phyloP scores from a whole-genome alignment of 1,139 yeast species.

The Ogataea hybrid region DNA sequence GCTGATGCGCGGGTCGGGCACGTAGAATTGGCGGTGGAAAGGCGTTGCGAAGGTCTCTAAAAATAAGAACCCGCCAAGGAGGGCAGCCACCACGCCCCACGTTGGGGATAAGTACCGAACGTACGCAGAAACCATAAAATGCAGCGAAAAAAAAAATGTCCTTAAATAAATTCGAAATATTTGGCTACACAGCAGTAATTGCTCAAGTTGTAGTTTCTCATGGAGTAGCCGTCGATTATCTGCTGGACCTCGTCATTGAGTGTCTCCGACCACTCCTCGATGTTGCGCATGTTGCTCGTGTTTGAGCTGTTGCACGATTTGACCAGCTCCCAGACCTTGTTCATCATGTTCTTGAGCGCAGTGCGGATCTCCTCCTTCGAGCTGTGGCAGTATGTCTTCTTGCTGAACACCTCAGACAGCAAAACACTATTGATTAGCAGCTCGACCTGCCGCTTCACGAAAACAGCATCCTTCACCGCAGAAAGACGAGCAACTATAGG shows the following conservation, averaged over 20 bases:
- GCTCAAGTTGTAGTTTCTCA: conserved; percentile 29
- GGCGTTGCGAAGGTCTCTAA: neutral
- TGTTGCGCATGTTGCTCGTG: conserved; percentile 19
- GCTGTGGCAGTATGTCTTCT: conserved; percentile 9
- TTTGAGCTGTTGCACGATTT: conserved; percentile 23
- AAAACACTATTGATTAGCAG: conserved; percentile 31
- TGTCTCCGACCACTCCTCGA: conserved; percentile 25
- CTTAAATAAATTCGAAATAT: conserved; percentile 12
- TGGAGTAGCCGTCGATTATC: conserved; percentile 28
- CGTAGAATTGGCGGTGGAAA: conserved; percentile 4
- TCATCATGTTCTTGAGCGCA: conserved; percentile 13
- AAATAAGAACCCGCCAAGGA: neutral
- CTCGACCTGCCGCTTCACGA: conserved; percentile 38
- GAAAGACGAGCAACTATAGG: conserved; percentile 33
- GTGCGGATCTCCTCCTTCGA: conserved; percentile 22
- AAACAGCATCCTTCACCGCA: conserved; percentile 34
- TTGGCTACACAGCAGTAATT: conserved; percentile 18
- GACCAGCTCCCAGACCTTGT: conserved; percentile 25
- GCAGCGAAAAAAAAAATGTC: neutral
- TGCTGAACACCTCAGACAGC: conserved; percentile 16
- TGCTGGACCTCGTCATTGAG: conserved; percentile 19
- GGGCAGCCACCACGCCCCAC: neutral
- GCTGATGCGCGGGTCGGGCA: conserved; percentile 3
- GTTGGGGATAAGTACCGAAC: neutral
- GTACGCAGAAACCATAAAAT: conserved; percentile 1